These are phyloP conservation scores for Alternaria sp. DNA, from an alignment of 2,329 filamentous ascomycete species.

Conservation along the genomic window DNA sequence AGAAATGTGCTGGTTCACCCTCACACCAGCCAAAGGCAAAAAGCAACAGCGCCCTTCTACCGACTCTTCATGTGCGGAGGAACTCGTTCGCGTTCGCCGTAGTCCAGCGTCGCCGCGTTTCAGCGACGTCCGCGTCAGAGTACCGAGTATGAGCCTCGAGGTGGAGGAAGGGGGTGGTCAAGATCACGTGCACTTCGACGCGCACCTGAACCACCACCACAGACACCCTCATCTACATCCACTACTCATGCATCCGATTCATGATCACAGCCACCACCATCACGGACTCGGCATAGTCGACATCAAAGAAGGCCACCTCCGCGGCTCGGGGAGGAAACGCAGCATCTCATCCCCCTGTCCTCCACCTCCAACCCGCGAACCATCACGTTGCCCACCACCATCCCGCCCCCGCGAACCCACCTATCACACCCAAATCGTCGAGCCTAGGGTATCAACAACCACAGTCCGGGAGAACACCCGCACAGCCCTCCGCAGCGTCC, in stretches of 20 bases:
- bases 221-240: conserved; percentile 31
- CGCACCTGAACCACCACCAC: conserved; percentile 25
- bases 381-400: conserved; percentile 9
- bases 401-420: conserved; percentile 26
- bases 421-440: conserved; percentile 41
- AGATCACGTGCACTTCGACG: conserved; percentile 26
- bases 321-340: conserved; percentile 30
- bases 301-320: conserved; percentile 14
- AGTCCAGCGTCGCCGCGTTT: conserved; percentile 26
- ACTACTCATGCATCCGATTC: conserved; percentile 34
- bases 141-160: conserved; percentile 28
- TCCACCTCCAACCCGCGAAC: conserved; percentile 22
- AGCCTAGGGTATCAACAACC: conserved; percentile 17
- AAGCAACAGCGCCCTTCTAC: conserved; percentile 22
- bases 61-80: conserved; percentile 33
- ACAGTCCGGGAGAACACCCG: conserved; percentile 34
- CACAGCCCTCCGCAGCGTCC: conserved; percentile 28
- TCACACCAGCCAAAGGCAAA: conserved; percentile 33
- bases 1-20: conserved; percentile 44
- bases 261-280: conserved; percentile 19
- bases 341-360: conserved; percentile 16
- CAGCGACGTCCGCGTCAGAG: conserved; percentile 29
- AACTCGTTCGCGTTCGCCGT: conserved; percentile 38
- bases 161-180: conserved; percentile 22
- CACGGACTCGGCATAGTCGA: conserved; percentile 1